Base-by-base conservation (phyloP, 371 early-diverging fungal species). In the Mucor indicus region DNA sequence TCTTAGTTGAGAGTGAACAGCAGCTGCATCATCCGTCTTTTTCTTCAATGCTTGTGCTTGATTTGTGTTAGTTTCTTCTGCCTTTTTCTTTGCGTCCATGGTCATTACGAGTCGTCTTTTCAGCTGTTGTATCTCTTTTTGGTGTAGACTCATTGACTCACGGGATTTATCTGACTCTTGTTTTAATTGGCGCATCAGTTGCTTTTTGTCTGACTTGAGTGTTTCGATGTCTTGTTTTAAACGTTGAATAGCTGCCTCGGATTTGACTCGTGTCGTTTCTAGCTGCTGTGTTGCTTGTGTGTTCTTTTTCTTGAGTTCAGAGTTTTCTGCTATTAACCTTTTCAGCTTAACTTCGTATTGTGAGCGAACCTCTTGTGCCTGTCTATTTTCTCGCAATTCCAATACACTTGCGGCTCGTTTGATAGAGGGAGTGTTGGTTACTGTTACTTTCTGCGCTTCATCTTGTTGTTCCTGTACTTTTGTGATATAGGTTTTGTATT, bases 131-230 rank as follows among this genome's bases (percentile, higher is more conserved):
- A 89, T 69, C 44, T 92, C 86, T n/a, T 78, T 67, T 53, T 87
- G 81, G 27, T 75, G 73, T 8, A 54, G 50, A 10, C 67, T 59
- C 9, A 71, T 64, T 30, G 74, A 56, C 16, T 84, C 86, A 23
- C 87, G 77, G 44, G 72, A 66, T 17, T 72, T 67, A 43, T 83
- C 79, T 0, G 73, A 62, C 43, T 87, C 86, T 42, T 69, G 68
- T 42, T 84, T 83, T 57, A 86, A 73, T 1, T 81, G 68, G 48
- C 81, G 85, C 42, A 81, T 51, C 72, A 87, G 76, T n/a, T 82
- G 76, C 37, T 82, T 69, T 59, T 89, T 90, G 54, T 92, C 90
- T 5, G 69, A 62, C 56, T 79, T 81, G 13, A 83, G 72, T 1
- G 74, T 56, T 39, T 83, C 82, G 10, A 80, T 58, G 4, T 72